Evolutionary conservation across 345 rosid genomes (phyloP), one percentile per base, ranked within the genome.

Genomic region (Linum usitatissimum): DNA sequence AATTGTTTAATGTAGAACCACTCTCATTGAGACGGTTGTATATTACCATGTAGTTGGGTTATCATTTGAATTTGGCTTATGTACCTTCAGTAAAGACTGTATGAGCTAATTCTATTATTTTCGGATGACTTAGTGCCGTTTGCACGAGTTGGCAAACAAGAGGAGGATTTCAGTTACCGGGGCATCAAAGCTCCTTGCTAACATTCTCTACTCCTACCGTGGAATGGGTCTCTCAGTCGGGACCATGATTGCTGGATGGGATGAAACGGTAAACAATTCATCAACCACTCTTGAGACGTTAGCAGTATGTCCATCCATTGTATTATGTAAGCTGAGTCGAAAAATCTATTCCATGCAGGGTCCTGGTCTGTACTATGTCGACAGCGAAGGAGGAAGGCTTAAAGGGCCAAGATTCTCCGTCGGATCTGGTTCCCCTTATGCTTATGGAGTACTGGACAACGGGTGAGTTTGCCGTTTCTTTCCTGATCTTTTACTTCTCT

Each of bases 191-290:
- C 85, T 94, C 71, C 79, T 94, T 28, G 99, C 99, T n/a, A 94
- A 94, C 86, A 94, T 90, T 73, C 84, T 90, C 60, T 94, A 86
- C 75, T 90, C 96, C 36, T 88, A 90, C 72, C 93, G 95, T 64
- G 97, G 99, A 73, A 94, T 94, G 97, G 97, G 97, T 59, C 80
- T 94, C 18, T 94, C 97, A 21, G 95, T 94, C 57, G 99, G 97
- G 58, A 94, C 99, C 45, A 94, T 90, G 99, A 90, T 94, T 68
- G 97, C 99, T 65, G 99, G 99, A 67, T 94, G 96, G 97, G 99
- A 90, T 75, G 99, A 94, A 76, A 90, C 95, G 72, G 97, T 90
- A 68, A 70, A 61, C 1, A 61, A 28, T 19, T 28, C 0, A 49
- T 28, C 19, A 15, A 6, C 21, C 5, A 49, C 38, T 14, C 49